phyloP scores from a whole-genome alignment of 2,329 filamentous ascomycete species.

The Fusarium annulatum region DNA sequence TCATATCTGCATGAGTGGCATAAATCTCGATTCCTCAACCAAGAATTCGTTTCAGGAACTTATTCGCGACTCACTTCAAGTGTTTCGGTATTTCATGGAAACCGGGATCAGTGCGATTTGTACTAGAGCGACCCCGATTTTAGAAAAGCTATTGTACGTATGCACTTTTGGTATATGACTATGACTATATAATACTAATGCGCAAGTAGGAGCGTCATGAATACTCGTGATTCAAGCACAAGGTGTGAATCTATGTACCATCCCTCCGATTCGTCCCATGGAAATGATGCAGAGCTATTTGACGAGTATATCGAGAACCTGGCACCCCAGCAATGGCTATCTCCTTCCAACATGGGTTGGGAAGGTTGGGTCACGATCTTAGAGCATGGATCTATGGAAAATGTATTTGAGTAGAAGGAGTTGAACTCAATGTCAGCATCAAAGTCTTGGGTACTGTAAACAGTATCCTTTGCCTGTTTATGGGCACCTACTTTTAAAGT shows the following conservation, averaged over 20 bases:
- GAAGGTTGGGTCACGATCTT: conserved; percentile 15
- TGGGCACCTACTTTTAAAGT: background rate
- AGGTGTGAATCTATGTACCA: background rate
- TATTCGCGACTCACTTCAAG: background rate
- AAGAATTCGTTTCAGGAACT: background rate
- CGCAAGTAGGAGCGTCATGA: background rate
- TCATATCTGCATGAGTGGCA: background rate
- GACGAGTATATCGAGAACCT: conserved; percentile 7
- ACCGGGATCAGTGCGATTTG: background rate
- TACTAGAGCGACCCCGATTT: background rate
- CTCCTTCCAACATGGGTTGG: conserved; percentile 22
- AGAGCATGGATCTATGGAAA: background rate
- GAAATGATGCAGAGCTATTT: background rate
- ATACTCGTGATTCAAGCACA: background rate
- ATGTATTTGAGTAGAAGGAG: background rate
- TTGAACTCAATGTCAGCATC: background rate
- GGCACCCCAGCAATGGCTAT: conserved; percentile 25
- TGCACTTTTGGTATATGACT: background rate
- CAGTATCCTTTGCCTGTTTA: background rate
- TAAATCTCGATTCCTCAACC: background rate
- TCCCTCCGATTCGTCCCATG: background rate
- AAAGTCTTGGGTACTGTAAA: background rate
- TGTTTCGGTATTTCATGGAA: background rate
- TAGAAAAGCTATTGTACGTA: background rate
- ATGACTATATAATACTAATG: background rate